These are phyloP conservation scores for Cladophialophora yegresii DNA, from an alignment of 2,329 filamentous ascomycete species.

Conservation along the genomic window DNA sequence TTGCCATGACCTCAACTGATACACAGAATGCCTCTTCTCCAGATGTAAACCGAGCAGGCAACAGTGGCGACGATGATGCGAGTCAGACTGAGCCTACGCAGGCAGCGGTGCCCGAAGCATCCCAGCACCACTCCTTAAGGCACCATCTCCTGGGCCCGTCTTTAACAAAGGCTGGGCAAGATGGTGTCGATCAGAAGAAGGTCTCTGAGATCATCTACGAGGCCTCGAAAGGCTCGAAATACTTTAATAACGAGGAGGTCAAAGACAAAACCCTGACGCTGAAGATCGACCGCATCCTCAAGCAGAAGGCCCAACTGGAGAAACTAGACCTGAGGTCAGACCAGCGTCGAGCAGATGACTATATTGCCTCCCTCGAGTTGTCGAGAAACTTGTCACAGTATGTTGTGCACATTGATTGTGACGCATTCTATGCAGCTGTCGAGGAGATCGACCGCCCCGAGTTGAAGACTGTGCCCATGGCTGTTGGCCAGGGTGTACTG, in stretches of 20 bases:
- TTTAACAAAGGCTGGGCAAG: conserved; percentile 89
- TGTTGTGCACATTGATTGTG: conserved; percentile 91
- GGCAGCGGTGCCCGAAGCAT: conserved; percentile 20
- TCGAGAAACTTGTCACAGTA: conserved; percentile 78
- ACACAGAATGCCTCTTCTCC: conserved; percentile 8
- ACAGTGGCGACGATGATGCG: background rate
- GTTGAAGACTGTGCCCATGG: conserved; percentile 82
- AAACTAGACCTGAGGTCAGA: conserved; percentile 73
- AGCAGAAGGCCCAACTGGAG: conserved; percentile 73
- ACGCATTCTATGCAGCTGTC: conserved; percentile 95
- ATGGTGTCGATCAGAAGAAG: conserved; percentile 88
- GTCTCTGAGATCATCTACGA: conserved; percentile 97
- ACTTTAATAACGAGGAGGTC: conserved; percentile 85
- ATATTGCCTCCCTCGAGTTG: conserved; percentile 76
- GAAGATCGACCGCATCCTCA: conserved; percentile 79
- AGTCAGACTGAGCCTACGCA: background rate
- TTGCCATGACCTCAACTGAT: conserved; percentile 29
- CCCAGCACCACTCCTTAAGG: conserved; percentile 69
- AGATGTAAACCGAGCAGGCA: conserved; percentile 7
- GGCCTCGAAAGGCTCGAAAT: conserved; percentile 93
- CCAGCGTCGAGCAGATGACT: conserved; percentile 73
- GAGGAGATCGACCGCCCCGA: conserved; percentile 83
- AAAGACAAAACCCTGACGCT: conserved; percentile 79
- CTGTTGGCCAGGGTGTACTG: conserved; percentile 74
- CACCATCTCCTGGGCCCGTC: conserved; percentile 89